Conservation (phyloP, 352 stramenopile genomes). For the Pythium grandisporangium region DNA sequence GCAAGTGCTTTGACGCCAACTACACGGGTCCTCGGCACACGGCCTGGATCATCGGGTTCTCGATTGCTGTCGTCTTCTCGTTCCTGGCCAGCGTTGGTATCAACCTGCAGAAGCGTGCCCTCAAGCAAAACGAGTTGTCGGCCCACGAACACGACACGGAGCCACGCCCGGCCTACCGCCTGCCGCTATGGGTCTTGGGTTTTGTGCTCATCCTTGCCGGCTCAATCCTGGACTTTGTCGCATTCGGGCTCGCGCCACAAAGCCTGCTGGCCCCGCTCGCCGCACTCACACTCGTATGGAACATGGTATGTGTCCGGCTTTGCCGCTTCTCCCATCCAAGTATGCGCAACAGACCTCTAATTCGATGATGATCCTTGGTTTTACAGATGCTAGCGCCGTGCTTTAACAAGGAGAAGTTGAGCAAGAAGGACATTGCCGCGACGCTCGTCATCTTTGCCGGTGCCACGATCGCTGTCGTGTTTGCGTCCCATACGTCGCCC, state of each 20-base stretch:
- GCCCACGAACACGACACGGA: constrained; percentile 35
- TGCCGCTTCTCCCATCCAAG: no score
- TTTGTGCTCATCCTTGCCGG: constrained; percentile 74
- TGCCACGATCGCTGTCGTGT: constrained; percentile 75
- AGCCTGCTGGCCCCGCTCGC: constrained; percentile 81
- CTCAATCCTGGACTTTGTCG: constrained; percentile 88
- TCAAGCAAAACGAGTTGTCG: constrained; percentile 74
- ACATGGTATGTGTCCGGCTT: constrained; percentile 62
- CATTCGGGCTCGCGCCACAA: constrained; percentile 85
- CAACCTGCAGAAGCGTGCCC: constrained; percentile 78
- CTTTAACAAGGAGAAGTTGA: constrained; percentile 85
- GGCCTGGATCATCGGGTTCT: constrained; percentile 74
- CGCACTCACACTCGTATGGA: constrained; percentile 88
- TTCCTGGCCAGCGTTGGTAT: constrained; percentile 78
- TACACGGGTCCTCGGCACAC: constrained; percentile 55
- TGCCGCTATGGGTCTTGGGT: constrained; percentile 80
- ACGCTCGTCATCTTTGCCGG: constrained; percentile 81
- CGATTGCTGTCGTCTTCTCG: constrained; percentile 75
- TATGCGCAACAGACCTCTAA: not conserved
- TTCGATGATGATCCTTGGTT: no score
- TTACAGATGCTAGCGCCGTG: constrained; percentile 66
- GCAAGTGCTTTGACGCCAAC: constrained; percentile 59
- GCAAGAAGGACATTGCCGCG: constrained; percentile 62
- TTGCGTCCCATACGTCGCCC: constrained; percentile 75
- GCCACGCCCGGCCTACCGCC: constrained; percentile 46